These are phyloP conservation scores for Pisolithus thermaeus DNA, from an alignment of 1,284 basidiomycete species.

Conservation along the genomic window DNA sequence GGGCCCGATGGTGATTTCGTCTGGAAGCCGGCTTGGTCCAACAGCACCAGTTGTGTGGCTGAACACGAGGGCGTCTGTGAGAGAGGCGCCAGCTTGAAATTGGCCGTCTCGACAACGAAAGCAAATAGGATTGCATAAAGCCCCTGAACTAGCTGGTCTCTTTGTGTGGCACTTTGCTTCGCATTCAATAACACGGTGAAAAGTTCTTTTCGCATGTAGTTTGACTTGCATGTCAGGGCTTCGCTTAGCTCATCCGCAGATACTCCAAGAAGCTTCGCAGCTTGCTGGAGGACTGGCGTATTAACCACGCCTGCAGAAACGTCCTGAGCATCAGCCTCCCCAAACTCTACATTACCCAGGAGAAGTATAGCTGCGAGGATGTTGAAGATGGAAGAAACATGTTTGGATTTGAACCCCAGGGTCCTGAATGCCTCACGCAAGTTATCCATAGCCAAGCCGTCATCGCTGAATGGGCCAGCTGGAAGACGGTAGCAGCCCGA, in stretches of 20 bases:
- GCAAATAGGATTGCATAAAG: constrained; percentile 93
- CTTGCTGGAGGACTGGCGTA: constrained; percentile 62
- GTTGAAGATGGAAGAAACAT: constrained; percentile 75
- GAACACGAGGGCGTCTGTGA: constrained; percentile 39
- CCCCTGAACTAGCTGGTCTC: constrained; percentile 76
- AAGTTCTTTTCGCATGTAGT: constrained; percentile 82
- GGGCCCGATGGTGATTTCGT: constrained; percentile 61
- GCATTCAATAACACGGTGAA: constrained; percentile 77
- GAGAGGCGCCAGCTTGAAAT: constrained; percentile 72
- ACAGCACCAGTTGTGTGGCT: constrained; percentile 67
- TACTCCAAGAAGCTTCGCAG: constrained; percentile 71
- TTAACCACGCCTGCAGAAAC: constrained; percentile 68
- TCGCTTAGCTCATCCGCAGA: constrained; percentile 72
- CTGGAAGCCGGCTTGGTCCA: constrained; percentile 84
- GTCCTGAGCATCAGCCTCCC: constrained; percentile 66
- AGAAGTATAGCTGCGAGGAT: constrained; percentile 78
- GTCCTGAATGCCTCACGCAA: constrained; percentile 74
- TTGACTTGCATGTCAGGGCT: constrained; percentile 77
- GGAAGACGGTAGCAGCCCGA: constrained; percentile 85
- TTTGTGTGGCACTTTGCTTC: constrained; percentile 66
- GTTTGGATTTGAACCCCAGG: constrained; percentile 88
- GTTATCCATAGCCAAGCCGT: constrained; percentile 79
- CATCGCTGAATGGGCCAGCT: constrained; percentile 82
- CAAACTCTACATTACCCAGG: constrained; percentile 81
- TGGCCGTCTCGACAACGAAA: constrained; percentile 87